A percentile compares a stretch with the other conserved stretches of the same genome.
Evolutionary conservation across 2,329 filamentous ascomycete species (phyloP).

Genomic region (Penicillium psychrosexuale): DNA sequence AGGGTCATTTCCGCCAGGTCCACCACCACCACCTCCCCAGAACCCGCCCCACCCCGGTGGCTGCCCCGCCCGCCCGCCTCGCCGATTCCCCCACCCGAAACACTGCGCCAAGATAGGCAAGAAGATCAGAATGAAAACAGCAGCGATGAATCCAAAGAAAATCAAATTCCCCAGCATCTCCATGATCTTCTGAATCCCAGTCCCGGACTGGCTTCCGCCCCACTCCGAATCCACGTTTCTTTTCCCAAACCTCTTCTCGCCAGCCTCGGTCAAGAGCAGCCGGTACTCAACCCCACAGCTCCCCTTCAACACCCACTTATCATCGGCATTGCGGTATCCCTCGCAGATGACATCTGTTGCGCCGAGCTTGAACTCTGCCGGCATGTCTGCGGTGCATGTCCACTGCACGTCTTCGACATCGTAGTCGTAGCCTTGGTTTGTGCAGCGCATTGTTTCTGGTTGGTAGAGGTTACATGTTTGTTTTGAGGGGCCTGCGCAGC

Average conservation of each 20-base stretch:
- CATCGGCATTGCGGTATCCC: conserved; percentile 72
- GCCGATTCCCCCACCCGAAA: conserved; percentile 23
- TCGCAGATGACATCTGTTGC: conserved; percentile 90
- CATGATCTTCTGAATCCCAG: conserved; percentile 1
- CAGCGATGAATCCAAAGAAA: conserved; percentile 35
- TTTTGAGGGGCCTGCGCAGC: conserved; percentile 65
- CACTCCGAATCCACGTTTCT: conserved; percentile 39
- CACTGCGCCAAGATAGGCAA: conserved; percentile 25
- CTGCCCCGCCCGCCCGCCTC: conserved; percentile 16
- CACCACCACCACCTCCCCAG: conserved; percentile 33
- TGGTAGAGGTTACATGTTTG: conserved; percentile 66
- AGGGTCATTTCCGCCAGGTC: conserved; percentile 35
- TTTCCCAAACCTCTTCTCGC: conserved; percentile 67
- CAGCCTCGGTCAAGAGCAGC: conserved; percentile 71
- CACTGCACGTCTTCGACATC: conserved; percentile 79
- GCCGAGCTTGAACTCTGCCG: conserved; percentile 68
- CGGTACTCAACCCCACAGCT: conserved; percentile 92
- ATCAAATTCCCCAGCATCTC: conserved; percentile 26
- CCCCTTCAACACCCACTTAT: conserved; percentile 83
- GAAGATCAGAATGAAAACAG: conserved; percentile 30
- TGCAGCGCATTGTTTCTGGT: conserved; percentile 83
- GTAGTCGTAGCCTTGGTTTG: conserved; percentile 79
- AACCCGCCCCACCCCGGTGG: conserved; percentile 25
- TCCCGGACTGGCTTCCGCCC: conserved; percentile 9
- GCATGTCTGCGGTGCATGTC: conserved; percentile 71